phyloP scores from a whole-genome alignment of 345 rosid genomes.

The Citrus australasica region DNA sequence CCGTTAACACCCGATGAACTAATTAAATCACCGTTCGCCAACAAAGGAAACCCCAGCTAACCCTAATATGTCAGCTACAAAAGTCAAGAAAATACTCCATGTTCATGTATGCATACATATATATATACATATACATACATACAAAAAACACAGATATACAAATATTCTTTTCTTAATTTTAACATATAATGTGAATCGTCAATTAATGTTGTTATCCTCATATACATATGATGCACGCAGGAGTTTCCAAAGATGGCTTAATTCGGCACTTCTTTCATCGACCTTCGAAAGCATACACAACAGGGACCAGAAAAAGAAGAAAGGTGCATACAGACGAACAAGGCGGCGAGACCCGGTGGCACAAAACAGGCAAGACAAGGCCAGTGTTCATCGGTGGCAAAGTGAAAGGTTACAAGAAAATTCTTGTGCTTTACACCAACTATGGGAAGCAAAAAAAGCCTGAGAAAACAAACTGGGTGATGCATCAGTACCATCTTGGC shows the following conservation, averaged over 20 bases:
- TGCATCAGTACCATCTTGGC: slow-evolving; percentile 98
- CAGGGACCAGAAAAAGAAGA: slow-evolving; percentile 90
- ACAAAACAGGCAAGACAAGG: slow-evolving; percentile 95
- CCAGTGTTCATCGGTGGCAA: slow-evolving; percentile 58
- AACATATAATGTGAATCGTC: too few relatives aligned
- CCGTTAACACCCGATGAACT: neutral
- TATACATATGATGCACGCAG: slow-evolving; percentile 23
- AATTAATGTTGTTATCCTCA: neutral
- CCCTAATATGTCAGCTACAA: neutral
- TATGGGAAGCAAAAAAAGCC: slow-evolving; percentile 94
- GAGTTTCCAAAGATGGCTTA: slow-evolving; percentile 84
- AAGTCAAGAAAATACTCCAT: neutral
- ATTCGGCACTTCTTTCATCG: slow-evolving; percentile 98
- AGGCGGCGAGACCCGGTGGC: slow-evolving; percentile 96
- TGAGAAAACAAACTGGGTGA: slow-evolving; percentile 95
- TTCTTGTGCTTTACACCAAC: slow-evolving; percentile 92
- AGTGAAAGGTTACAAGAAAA: slow-evolving; percentile 85
- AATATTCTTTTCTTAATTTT: too few relatives aligned
- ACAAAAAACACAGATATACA: neutral
- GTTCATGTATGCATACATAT: neutral
- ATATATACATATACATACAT: too few relatives aligned
- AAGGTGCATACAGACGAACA: slow-evolving; percentile 78
- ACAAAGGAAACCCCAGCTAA: slow-evolving; percentile 21
- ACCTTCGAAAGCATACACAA: slow-evolving; percentile 96
- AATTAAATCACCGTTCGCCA: slow-evolving; percentile 11